A percentile compares a stretch with the other conserved stretches of the same genome.
phyloP scores from a whole-genome alignment of 2,329 filamentous ascomycete genomes.

The Elsinoe ampelina region DNA sequence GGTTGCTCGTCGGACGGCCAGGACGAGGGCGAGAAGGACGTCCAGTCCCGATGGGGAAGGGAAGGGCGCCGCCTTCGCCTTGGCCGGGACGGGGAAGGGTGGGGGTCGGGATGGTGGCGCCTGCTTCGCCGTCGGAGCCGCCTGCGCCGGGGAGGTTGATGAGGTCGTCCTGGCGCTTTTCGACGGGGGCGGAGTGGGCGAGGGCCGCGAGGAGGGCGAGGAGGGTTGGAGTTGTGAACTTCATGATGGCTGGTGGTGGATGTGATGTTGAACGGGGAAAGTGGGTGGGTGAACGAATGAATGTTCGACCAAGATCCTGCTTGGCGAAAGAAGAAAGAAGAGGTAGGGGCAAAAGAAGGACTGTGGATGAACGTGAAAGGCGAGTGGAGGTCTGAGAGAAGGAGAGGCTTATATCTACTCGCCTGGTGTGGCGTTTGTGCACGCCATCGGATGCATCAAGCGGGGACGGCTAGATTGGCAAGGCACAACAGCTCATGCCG shows the following conservation, averaged over 20 bases:
- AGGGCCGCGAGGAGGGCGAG: slow-evolving; percentile 6
- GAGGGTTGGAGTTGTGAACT: slow-evolving; percentile 7
- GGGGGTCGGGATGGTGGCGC: neutral
- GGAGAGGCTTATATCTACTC: slow-evolving; percentile 11
- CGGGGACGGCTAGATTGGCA: neutral
- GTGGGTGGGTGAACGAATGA: slow-evolving; percentile 1
- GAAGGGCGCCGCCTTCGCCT: neutral
- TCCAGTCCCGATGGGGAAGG: neutral
- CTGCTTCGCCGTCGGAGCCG: neutral
- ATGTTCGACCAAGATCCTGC: slow-evolving; percentile 8
- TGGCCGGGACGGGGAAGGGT: neutral
- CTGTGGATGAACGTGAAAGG: neutral
- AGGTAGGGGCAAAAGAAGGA: neutral
- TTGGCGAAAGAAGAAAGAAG: neutral
- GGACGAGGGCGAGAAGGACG: neutral
- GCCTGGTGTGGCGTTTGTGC: neutral
- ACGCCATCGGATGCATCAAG: slow-evolving; percentile 4
- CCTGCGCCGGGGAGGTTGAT: neutral
- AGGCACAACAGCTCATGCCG: neutral
- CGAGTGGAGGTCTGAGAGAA: neutral
- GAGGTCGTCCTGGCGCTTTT: slow-evolving; percentile 7
- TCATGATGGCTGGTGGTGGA: neutral
- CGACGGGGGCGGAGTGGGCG: slow-evolving; percentile 1
- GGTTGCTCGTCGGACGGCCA: too few species aligned
- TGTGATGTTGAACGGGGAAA: too few species aligned